phyloP scores from a whole-genome alignment of 306 rosid species.

The Quercus gilva region DNA sequence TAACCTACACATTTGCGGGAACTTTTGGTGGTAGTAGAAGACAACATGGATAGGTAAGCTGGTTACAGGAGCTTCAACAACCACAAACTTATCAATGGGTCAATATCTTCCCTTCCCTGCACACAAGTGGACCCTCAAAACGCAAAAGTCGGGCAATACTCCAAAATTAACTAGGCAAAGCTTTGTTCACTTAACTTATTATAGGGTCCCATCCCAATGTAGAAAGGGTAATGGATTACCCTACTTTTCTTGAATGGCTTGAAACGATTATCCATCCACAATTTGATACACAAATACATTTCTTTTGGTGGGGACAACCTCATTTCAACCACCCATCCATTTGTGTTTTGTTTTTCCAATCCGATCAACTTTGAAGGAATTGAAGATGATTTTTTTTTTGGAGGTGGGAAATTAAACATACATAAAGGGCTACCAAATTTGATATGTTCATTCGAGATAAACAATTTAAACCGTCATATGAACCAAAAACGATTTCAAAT shows the following conservation, averaged over 20 bases:
- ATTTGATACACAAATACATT: not conserved
- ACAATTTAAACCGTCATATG: not conserved
- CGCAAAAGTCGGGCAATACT: not conserved
- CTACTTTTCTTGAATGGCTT: conserved; percentile 12
- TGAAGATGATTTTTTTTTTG: too few species aligned
- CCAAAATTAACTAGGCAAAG: not conserved
- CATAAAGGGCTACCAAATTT: too few species aligned
- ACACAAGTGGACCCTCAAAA: conserved; percentile 11
- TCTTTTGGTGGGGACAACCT: not conserved
- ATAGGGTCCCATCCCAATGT: not conserved
- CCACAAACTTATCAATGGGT: conserved; percentile 25
- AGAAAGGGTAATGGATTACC: not conserved
- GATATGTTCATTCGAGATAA: too few species aligned
- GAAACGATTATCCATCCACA: conserved; percentile 17
- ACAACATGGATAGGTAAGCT: conserved; percentile 29
- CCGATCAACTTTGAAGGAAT: too few species aligned
- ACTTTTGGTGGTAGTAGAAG: conserved; percentile 7
- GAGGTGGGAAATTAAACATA: too few species aligned
- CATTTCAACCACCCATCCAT: conserved; percentile 4
- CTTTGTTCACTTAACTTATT: not conserved
- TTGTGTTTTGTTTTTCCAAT: not conserved
- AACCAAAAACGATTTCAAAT: not conserved
- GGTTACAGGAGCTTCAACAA: conserved; percentile 21
- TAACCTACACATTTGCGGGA: not conserved
- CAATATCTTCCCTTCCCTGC: conserved; percentile 16